Percentiles rank a stretch among this genome's conserved stretches.
These are phyloP conservation scores for Paraurostyla sp. DNA, from an alignment of 73 alveolate genomes.

Conservation along the genomic window DNA sequence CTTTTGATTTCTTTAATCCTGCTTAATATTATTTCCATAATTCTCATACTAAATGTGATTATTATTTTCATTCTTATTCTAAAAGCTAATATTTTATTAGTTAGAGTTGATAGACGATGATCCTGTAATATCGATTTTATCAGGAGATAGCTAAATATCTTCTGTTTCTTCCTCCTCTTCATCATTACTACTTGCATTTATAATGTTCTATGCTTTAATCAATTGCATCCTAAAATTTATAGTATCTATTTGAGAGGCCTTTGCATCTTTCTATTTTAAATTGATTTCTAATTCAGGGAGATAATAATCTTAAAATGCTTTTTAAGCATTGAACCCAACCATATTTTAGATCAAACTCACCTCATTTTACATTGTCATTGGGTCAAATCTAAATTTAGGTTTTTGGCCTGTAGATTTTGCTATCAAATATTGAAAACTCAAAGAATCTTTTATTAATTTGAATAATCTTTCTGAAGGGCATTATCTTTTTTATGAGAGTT, in stretches of 20 bases:
- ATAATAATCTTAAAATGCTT: too few species aligned
- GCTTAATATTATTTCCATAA: too few species aligned
- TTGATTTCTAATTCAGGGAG: too few species aligned
- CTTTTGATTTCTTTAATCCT: too few species aligned
- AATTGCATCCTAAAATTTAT: too few species aligned
- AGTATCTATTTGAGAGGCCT: too few species aligned
- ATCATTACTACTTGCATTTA: background rate
- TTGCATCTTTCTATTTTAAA: too few species aligned
- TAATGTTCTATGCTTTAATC: too few species aligned
- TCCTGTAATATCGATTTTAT: background rate
- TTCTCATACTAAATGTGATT: too few species aligned
- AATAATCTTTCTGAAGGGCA: background rate
- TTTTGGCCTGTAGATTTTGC: background rate
- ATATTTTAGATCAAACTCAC: slow-evolving; percentile 25
- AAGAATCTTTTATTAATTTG: slow-evolving; percentile 37
- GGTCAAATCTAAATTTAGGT: background rate
- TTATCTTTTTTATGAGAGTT: background rate
- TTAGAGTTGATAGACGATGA: background rate
- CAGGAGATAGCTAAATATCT: background rate
- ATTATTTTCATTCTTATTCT: too few species aligned
- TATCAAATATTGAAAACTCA: background rate
- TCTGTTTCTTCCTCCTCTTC: background rate
- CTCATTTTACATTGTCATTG: background rate
- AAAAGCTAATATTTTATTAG: too few species aligned
- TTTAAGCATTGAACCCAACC: too few species aligned